Conservation (phyloP, 495 filamentous ascomycete species). For the Aspergillus cavernicola region DNA sequence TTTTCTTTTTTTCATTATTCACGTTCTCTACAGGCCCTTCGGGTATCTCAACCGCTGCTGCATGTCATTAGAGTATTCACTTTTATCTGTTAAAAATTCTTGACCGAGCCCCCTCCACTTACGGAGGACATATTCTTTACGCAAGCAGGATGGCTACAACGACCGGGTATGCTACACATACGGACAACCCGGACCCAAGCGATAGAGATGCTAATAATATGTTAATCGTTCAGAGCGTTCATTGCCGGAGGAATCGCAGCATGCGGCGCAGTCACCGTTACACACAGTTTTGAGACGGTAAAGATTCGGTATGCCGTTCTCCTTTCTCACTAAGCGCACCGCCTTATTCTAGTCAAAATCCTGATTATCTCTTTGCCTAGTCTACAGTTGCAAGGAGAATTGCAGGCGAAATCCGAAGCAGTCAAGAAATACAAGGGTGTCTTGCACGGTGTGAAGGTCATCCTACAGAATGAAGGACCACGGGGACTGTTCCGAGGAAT, state of each 20-base stretch:
- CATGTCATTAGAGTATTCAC: no score
- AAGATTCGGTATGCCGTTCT: conserved; percentile 76
- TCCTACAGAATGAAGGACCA: conserved; percentile 86
- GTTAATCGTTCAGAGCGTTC: conserved; percentile 55
- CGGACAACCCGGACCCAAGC: not conserved
- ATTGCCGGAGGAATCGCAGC: conserved; percentile 94
- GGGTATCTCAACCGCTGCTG: no score
- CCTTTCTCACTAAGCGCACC: not conserved
- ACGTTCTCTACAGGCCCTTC: not conserved
- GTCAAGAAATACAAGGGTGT: conserved; percentile 89
- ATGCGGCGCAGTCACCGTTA: conserved; percentile 95
- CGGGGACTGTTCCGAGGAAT: conserved; percentile 85
- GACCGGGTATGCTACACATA: conserved; percentile 37
- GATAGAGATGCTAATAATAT: not conserved
- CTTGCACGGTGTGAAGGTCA: conserved; percentile 85
- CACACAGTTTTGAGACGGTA: conserved; percentile 96
- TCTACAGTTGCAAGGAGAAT: conserved; percentile 94
- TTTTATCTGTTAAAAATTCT: not conserved
- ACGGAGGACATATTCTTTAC: conserved; percentile 10
- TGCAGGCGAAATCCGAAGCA: conserved; percentile 79
- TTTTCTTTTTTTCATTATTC: not conserved
- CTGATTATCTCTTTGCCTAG: conserved; percentile 34
- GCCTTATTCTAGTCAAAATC: not conserved
- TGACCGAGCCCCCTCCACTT: conserved; percentile 14
- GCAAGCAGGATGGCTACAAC: conserved; percentile 51